These are phyloP conservation scores for Endoconidiophora laricicola DNA, from an alignment of 2,329 filamentous ascomycete species.

Conservation along the genomic window DNA sequence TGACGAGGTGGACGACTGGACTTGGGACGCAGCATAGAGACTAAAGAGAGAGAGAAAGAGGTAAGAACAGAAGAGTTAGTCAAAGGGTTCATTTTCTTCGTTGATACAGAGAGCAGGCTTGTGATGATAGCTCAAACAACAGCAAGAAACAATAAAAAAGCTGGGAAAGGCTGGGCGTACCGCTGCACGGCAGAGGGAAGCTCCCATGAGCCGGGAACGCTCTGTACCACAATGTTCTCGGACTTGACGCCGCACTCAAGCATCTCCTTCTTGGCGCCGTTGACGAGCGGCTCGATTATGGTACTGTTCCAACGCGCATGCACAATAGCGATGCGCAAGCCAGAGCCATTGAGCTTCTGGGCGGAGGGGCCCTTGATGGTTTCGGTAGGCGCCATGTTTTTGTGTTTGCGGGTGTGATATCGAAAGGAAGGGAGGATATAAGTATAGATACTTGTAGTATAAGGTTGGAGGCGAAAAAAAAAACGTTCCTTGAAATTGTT, in stretches of 20 bases:
- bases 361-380: slow-evolving; percentile 38
- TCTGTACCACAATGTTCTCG: slow-evolving; percentile 76
- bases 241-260: slow-evolving; percentile 64
- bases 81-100: background rate
- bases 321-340: slow-evolving; percentile 80
- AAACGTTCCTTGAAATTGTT: too few relatives aligned
- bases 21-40: slow-evolving; percentile 69
- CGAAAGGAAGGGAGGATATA: too few relatives aligned
- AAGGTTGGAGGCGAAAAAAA: too few relatives aligned
- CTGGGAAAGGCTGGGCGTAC: slow-evolving; percentile 27
- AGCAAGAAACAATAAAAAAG: background rate
- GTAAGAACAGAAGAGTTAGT: background rate
- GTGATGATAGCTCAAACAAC: background rate
- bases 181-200: slow-evolving; percentile 78
- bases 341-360: slow-evolving; percentile 47
- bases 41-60: slow-evolving; percentile 25
- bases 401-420: too few relatives aligned
- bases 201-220: slow-evolving; percentile 88
- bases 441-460: too few relatives aligned
- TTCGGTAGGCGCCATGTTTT: background rate
- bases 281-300: slow-evolving; percentile 74
- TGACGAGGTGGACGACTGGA: slow-evolving; percentile 53
- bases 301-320: slow-evolving; percentile 89
- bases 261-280: slow-evolving; percentile 64
- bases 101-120: background rate